These are phyloP conservation scores for Apiospora hydei DNA, from an alignment of 2,329 filamentous ascomycete genomes.

Conservation along the genomic window DNA sequence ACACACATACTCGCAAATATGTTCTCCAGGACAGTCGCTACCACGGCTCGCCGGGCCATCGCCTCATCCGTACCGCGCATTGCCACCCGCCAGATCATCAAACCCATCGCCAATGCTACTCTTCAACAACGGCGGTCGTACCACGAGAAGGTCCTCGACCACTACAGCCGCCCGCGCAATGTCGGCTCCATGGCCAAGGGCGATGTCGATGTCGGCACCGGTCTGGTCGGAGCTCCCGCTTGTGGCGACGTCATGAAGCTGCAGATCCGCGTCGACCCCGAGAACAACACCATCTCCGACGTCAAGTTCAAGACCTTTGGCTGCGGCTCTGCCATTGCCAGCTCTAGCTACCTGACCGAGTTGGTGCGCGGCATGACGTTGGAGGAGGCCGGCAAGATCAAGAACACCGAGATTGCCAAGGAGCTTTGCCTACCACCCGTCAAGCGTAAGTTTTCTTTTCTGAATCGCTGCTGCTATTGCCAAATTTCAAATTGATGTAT, in stretches of 20 bases:
- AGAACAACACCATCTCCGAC: slow-evolving; percentile 76
- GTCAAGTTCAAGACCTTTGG: slow-evolving; percentile 89
- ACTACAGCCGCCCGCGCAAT: slow-evolving; percentile 82
- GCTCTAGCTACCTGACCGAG: slow-evolving; percentile 92
- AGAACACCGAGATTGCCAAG: slow-evolving; percentile 98
- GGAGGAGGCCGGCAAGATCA: slow-evolving; percentile 89
- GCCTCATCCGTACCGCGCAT: slow-evolving; percentile 50
- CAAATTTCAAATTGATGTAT: background rate
- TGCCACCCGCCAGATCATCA: slow-evolving; percentile 50
- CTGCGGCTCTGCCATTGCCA: slow-evolving; percentile 88
- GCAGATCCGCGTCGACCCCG: slow-evolving; percentile 82
- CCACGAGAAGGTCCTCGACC: slow-evolving; percentile 74
- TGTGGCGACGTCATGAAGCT: slow-evolving; percentile 95
- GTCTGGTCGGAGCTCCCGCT: slow-evolving; percentile 83
- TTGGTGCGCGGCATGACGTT: slow-evolving; percentile 95
- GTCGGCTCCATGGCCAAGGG: slow-evolving; percentile 79
- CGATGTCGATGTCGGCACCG: slow-evolving; percentile 77
- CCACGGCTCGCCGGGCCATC: slow-evolving; percentile 49
- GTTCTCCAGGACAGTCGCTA: slow-evolving; percentile 31
- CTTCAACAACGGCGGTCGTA: slow-evolving; percentile 52
- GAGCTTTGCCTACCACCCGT: slow-evolving; percentile 84
- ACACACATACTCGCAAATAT: slow-evolving; percentile 25
- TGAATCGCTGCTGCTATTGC: background rate
- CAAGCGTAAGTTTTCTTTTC: slow-evolving; percentile 62
- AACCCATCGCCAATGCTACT: slow-evolving; percentile 46